These are phyloP conservation scores for Retiboletus flavoniger DNA, from an alignment of 1,284 basidiomycete species.

Conservation along the genomic window DNA sequence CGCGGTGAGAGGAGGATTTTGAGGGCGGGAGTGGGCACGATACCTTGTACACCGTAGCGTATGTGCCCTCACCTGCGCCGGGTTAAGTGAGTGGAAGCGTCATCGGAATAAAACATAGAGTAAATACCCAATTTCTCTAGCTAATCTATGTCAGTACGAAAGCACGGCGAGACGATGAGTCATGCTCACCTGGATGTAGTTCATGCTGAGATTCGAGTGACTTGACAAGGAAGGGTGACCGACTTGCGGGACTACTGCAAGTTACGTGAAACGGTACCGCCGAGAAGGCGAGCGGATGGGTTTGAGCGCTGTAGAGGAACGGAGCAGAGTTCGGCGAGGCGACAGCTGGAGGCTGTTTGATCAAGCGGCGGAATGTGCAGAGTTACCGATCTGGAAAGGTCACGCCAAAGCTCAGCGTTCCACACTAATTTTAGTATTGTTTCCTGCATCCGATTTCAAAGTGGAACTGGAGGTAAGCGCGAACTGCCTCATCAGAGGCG, in stretches of 20 bases:
- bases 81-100: constrained; percentile 7
- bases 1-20: constrained; percentile 4
- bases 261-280: constrained; percentile 7
- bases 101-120: not conserved
- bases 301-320: constrained; percentile 1
- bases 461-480: constrained; percentile 4
- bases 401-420: not conserved
- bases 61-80: constrained; percentile 73
- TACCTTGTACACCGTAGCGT: constrained; percentile 92
- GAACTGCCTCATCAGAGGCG: not conserved
- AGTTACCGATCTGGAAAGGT: constrained; percentile 23
- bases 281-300: not conserved
- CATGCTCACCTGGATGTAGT: constrained; percentile 34
- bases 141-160: constrained; percentile 20
- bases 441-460: not conserved
- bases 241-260: constrained; percentile 2
- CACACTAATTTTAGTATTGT: not conserved
- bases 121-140: constrained; percentile 35
- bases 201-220: constrained; percentile 22
- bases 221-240: not conserved
- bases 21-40: constrained; percentile 10
- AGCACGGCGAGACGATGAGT: not conserved
- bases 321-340: not conserved
- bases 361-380: not conserved
- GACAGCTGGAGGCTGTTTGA: not conserved